Evolutionary conservation across 306 rosid species (phyloP).

Genomic region (Aeschynomene evenia): DNA sequence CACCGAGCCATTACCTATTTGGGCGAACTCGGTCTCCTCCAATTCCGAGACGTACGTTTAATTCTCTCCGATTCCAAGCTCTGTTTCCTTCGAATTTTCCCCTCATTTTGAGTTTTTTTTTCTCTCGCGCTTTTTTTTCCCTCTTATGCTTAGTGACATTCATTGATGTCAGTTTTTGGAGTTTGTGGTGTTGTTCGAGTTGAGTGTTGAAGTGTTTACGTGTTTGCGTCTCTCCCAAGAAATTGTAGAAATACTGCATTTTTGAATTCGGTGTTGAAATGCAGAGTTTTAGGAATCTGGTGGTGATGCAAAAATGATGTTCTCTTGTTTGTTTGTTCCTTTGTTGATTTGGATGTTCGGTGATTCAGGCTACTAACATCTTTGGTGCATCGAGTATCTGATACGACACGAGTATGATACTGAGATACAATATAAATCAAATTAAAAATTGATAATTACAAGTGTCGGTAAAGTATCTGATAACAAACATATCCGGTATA

Average conservation of each 20-base stretch:
- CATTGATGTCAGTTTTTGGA: background rate
- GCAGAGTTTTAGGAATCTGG: background rate
- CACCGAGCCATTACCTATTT: slow-evolving; percentile 77
- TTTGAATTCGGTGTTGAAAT: slow-evolving; percentile 11
- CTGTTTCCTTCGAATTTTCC: background rate
- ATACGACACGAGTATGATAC: no score
- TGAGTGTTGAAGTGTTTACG: background rate
- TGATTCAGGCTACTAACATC: no score
- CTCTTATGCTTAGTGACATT: background rate
- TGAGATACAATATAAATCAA: no score
- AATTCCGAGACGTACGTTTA: slow-evolving; percentile 75
- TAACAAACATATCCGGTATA: no score
- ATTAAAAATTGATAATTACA: no score
- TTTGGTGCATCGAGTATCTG: no score
- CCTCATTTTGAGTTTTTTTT: slow-evolving; percentile 15
- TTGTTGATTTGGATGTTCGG: slow-evolving; percentile 26
- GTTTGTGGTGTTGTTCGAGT: background rate
- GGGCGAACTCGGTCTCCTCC: slow-evolving; percentile 85
- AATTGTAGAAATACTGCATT: background rate
- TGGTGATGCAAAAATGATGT: background rate
- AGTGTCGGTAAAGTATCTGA: no score
- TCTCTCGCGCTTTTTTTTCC: slow-evolving; percentile 9
- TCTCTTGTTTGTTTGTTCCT: background rate
- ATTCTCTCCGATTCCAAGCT: slow-evolving; percentile 24
- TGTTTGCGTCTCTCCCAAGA: background rate